These are phyloP conservation scores for Penicillium paxilli DNA, from an alignment of 495 filamentous ascomycete species.

Conservation along the genomic window DNA sequence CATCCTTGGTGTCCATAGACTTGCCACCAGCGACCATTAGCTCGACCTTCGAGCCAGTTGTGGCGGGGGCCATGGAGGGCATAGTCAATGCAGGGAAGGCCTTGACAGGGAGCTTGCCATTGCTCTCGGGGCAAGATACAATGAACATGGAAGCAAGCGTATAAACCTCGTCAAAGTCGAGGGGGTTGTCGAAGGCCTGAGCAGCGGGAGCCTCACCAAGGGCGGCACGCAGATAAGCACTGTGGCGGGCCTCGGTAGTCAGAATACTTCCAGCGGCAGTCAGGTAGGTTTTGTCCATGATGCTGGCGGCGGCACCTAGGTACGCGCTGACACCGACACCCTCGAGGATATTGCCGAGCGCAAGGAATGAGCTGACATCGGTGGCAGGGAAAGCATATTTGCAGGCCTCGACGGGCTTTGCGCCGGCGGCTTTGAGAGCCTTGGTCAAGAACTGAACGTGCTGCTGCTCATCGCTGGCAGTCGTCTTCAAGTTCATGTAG, in stretches of 20 bases:
- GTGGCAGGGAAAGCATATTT: constrained; percentile 57
- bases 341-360: constrained; percentile 56
- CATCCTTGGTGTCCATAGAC: background rate
- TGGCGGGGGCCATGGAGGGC: constrained; percentile 5
- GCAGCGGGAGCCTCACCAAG: constrained; percentile 51
- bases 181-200: constrained; percentile 57
- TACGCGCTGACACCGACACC: constrained; percentile 59
- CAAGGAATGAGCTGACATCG: constrained; percentile 45
- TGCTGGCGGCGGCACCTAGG: constrained; percentile 59
- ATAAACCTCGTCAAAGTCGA: constrained; percentile 59
- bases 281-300: constrained; percentile 51
- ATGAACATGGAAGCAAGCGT: constrained; percentile 63
- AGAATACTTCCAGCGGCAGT: constrained; percentile 63
- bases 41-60: constrained; percentile 12
- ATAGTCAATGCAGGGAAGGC: constrained; percentile 50
- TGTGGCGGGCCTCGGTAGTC: constrained; percentile 62
- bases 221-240: constrained; percentile 54
- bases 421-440: constrained; percentile 49
- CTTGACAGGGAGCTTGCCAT: constrained; percentile 57
- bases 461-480: constrained; percentile 54
- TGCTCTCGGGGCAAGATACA: constrained; percentile 51
- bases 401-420: constrained; percentile 50
- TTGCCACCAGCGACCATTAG: constrained; percentile 14
- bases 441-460: constrained; percentile 58
- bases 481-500: constrained; percentile 51